These are phyloP conservation scores for Colletotrichum sp. DNA, from an alignment of 2,329 filamentous ascomycete genomes.

Conservation along the genomic window DNA sequence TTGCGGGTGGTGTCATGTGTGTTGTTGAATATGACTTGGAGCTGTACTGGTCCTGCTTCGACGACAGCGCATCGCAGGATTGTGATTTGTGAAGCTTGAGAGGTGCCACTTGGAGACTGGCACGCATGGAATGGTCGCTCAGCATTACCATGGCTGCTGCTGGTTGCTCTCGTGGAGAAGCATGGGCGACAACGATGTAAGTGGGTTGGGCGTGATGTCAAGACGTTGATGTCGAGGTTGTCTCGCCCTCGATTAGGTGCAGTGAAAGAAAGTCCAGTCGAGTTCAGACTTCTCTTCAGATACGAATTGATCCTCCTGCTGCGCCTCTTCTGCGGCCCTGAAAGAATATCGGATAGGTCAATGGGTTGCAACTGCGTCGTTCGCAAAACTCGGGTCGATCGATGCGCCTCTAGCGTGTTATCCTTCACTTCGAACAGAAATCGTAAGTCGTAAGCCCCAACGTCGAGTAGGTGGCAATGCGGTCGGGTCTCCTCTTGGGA, in stretches of 20 bases:
- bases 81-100: constrained; percentile 55
- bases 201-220: neutral
- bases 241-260: neutral
- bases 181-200: constrained; percentile 34
- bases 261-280: neutral
- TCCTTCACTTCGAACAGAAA: neutral
- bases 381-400: neutral
- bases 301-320: neutral
- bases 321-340: neutral
- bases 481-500: neutral
- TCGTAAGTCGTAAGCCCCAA: neutral
- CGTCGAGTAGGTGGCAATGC: neutral
- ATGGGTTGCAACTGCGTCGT: neutral
- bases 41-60: constrained; percentile 31
- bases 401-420: constrained; percentile 11
- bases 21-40: constrained; percentile 51
- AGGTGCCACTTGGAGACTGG: constrained; percentile 67
- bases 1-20: constrained; percentile 80
- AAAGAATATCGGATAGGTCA: neutral
- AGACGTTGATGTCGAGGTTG: neutral
- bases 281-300: neutral
- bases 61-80: constrained; percentile 28
- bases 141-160: constrained; percentile 53
- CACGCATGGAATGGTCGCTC: constrained; percentile 52
- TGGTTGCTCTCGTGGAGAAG: constrained; percentile 32